Percentiles rank a stretch among this genome's conserved stretches.
Evolutionary conservation across 495 filamentous ascomycete species (phyloP).

Genomic region (Talaromyces liani): DNA sequence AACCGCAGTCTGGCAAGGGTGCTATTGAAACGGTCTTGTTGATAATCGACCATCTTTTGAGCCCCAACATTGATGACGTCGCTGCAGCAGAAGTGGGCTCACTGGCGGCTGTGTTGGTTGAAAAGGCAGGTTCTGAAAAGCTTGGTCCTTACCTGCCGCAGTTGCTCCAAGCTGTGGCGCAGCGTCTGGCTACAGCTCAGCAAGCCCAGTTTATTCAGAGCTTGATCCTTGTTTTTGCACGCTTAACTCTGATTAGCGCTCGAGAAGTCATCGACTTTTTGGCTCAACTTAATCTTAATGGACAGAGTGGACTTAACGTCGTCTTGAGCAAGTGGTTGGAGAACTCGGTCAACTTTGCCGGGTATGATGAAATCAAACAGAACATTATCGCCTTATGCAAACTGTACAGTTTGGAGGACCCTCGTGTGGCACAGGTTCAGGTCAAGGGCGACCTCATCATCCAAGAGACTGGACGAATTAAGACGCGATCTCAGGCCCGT

Average conservation of each 20-base stretch:
- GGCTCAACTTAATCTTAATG: constrained; percentile 67
- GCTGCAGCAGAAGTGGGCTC: constrained; percentile 94
- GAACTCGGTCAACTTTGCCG: constrained; percentile 90
- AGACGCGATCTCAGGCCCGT: constrained; percentile 83
- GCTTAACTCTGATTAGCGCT: constrained; percentile 74
- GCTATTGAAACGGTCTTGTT: constrained; percentile 83
- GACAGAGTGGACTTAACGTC: constrained; percentile 68
- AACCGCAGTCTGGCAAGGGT: constrained; percentile 61
- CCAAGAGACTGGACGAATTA: constrained; percentile 71
- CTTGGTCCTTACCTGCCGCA: constrained; percentile 85
- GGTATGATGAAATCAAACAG: constrained; percentile 93
- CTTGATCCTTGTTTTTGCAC: constrained; percentile 89
- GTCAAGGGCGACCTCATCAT: constrained; percentile 91
- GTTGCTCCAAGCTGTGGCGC: constrained; percentile 87
- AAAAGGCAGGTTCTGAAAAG: constrained; percentile 81
- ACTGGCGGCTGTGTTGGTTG: constrained; percentile 88
- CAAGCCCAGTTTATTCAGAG: constrained; percentile 84
- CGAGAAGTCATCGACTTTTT: constrained; percentile 90
- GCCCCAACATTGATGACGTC: constrained; percentile 73
- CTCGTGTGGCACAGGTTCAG: constrained; percentile 66
- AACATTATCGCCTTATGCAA: constrained; percentile 92
- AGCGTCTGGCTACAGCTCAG: constrained; percentile 69
- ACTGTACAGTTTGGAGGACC: constrained; percentile 79
- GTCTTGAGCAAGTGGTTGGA: constrained; percentile 94
- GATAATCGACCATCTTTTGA: constrained; percentile 89